These are phyloP conservation scores for Kwoniella sp. DNA, from an alignment of 768 basidiomycete species.

Conservation along the genomic window DNA sequence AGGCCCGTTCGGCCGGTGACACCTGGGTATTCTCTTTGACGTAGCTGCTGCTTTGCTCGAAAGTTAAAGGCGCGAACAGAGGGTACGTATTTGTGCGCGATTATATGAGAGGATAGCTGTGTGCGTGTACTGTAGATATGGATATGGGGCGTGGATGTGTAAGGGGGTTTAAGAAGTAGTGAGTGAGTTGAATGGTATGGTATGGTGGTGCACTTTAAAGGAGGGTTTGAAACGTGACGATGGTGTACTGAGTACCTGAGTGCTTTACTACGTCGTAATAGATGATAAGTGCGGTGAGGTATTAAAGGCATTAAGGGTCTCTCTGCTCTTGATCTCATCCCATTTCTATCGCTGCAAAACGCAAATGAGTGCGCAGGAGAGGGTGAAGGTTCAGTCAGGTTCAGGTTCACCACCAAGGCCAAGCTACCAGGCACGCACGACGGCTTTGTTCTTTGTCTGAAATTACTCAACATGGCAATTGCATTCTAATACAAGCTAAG, in stretches of 20 bases:
- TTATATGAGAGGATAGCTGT: background rate
- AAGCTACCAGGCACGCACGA: too few relatives aligned
- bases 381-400: background rate
- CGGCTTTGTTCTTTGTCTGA: too few relatives aligned
- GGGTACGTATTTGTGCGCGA: background rate
- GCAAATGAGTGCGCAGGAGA: background rate
- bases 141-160: background rate
- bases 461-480: too few relatives aligned
- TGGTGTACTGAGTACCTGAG: too few relatives aligned
- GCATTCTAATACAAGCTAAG: too few relatives aligned
- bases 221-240: background rate
- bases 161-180: background rate
- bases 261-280: background rate
- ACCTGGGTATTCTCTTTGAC: background rate
- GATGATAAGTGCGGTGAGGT: background rate
- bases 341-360: too few relatives aligned
- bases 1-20: background rate
- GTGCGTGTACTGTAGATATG: background rate
- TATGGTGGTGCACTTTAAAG: background rate
- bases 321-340: background rate
- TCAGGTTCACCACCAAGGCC: too few relatives aligned
- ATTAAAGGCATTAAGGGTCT: background rate
- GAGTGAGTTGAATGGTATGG: background rate
- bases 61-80: background rate
- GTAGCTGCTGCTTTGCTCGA: background rate